Base-by-base conservation (phyloP, 2,329 filamentous ascomycete species). In the Ascochyta rabiei region DNA sequence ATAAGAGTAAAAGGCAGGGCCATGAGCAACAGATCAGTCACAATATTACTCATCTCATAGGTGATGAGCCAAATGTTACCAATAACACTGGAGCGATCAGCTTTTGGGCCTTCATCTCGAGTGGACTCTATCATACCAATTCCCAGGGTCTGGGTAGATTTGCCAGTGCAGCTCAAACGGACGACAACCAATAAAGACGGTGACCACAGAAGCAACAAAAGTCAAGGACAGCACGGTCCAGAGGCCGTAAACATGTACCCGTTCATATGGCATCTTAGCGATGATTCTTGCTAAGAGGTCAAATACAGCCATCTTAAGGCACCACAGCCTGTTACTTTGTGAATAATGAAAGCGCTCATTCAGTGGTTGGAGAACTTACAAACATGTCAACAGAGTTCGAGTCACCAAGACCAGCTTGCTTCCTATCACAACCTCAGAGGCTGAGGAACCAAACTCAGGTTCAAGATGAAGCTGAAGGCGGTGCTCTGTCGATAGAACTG, bases 21-120 rank as follows among this genome's bases (percentile, higher is more conserved):
- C 59, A 64, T 64, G 13, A 64, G 56, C 30, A 64, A 44, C 28
- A 60, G 15, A 21, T 64, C 62, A 19, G 62, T 62, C 3, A 58
- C 10, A 15, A 64, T 62, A 34, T 64, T 64, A 47, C 62, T 52
- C n/a, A 48, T 38, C 23, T 64, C 62, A 30, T 64, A 64, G 0
- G 60, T 61, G 28, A 57, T 57, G n/a, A 64, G 55, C 62, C 62
- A 64, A 1, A 55, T n/a, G n/a, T 60, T 57, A 9, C 59, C 62
- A 24, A 60, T 43, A n/a, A 64, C 61, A 43, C 61, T 63, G 33
- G 4, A 3, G 12, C 10, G 7, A 23, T 63, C 30, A 63, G 54
- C 16, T 8, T 4, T 13, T 2, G 10, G 2, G 15, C 41, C 8
- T 12, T 26, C 6, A 33, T 19, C 1, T 7, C 24, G 21, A 23